Base-by-base conservation (phyloP, 768 basidiomycete genomes). In the Agrocybe pediades region DNA sequence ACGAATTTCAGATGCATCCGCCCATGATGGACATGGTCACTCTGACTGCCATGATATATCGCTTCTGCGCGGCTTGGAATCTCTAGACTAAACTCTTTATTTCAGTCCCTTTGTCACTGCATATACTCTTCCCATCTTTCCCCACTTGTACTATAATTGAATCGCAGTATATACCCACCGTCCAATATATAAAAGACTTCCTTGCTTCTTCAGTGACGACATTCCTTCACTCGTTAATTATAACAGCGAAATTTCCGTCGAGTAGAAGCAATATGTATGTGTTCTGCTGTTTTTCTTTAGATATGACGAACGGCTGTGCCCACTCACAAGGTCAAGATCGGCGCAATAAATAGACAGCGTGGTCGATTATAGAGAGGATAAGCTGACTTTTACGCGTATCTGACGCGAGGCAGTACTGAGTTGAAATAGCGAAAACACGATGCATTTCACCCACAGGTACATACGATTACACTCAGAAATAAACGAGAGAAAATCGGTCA, bases 1-100 rank as follows among this genome's bases (percentile, higher is more conserved):
- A n/a, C 23, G 41, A 26, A 27, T 19, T 47, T 48, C 65, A 91
- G 90, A 88, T 84, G 78, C 90, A 91, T 66, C 90, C 90, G 47
- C 91, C 91, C 60, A 86, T 93, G 70, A 93, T 93, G 91, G 90
- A 93, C 76, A 85, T 83, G 41, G 90, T 93, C 56, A 87, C 87
- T 23, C 84, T 93, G 60, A 90, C 90, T 24, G 83, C 84, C 49
- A 92, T 92, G 90, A 77, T 93, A 29, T 92, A 89, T 72, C 86
- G 92, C 44, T 89, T 90, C 69, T 88, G 87, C 61, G 76, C 73
- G 41, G 67, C 75, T 45, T 82, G 76, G 75, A 79, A 79, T 60
- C 68, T 81, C 43, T 79, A 67, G 29, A 30, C 29, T 30, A 75
- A 56, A 23, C 45, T 9, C 21, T 46, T 54, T 49, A 49, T 58